phyloP scores from a whole-genome alignment of 768 basidiomycete genomes.

The Paxillus ammoniavirescens region DNA sequence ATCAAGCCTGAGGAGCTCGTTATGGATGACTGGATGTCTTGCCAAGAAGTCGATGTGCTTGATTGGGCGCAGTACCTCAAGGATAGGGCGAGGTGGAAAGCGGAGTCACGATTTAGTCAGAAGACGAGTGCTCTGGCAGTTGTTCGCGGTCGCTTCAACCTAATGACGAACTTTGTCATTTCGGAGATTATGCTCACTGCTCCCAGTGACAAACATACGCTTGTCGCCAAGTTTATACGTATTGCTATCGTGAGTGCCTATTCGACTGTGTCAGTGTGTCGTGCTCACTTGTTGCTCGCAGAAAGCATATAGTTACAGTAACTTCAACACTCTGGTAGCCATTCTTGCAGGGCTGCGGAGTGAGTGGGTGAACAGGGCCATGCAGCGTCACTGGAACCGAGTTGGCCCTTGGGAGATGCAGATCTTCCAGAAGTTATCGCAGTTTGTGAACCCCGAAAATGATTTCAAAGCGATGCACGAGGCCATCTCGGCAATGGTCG shows the following conservation, averaged over 20 bases:
- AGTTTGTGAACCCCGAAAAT: conserved; percentile 58
- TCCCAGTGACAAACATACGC: conserved; percentile 56
- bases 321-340: conserved; percentile 77
- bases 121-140: conserved; percentile 73
- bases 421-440: conserved; percentile 69
- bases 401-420: conserved; percentile 70
- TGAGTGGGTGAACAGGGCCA: conserved; percentile 64
- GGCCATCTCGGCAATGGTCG: conserved; percentile 60
- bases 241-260: conserved; percentile 70
- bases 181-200: conserved; percentile 80
- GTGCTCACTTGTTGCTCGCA: conserved; percentile 27
- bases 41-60: conserved; percentile 62
- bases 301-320: conserved; percentile 80
- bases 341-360: conserved; percentile 75
- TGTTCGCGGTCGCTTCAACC: conserved; percentile 79
- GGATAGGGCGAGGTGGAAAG: conserved; percentile 67
- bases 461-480: conserved; percentile 77
- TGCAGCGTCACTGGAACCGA: conserved; percentile 65
- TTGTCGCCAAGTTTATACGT: conserved; percentile 80
- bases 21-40: conserved; percentile 63
- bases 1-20: conserved; percentile 90
- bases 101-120: conserved; percentile 51
- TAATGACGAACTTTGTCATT: conserved; percentile 76
- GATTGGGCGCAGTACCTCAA: conserved; percentile 86
- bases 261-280: background rate